A percentile compares a stretch with the other conserved stretches of the same genome.
phyloP scores from a whole-genome alignment of 768 basidiomycete genomes.

The Rhizopogon vulgaris region DNA sequence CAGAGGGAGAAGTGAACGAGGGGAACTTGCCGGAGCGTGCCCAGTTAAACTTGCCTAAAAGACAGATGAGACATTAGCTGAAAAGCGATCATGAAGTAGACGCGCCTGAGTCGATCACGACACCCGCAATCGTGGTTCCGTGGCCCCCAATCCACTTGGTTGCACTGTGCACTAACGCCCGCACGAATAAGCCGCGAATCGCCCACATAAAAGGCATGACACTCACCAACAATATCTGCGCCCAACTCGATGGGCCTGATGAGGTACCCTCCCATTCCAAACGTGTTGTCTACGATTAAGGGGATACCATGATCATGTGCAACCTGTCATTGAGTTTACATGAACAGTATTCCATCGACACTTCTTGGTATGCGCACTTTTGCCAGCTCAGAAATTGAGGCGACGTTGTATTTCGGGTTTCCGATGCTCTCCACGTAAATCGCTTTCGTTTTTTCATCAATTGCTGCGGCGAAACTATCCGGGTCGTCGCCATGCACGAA shows the following conservation, averaged over 20 bases:
- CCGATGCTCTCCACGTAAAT: constrained; percentile 57
- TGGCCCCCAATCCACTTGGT: constrained; percentile 69
- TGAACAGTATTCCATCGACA: background rate
- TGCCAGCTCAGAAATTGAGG: constrained; percentile 50
- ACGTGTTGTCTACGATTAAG: constrained; percentile 61
- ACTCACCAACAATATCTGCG: constrained; percentile 46
- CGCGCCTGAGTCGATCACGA: constrained; percentile 52
- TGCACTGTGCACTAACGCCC: constrained; percentile 40
- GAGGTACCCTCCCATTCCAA: constrained; percentile 56
- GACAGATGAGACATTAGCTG: background rate
- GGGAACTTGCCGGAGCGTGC: constrained; percentile 47
- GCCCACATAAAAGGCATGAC: too few species aligned
- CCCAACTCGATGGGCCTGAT: constrained; percentile 49
- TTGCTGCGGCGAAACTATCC: constrained; percentile 42
- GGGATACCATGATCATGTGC: constrained; percentile 59
- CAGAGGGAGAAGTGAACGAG: constrained; percentile 47
- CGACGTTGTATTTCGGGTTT: constrained; percentile 54
- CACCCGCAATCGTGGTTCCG: constrained; percentile 63
- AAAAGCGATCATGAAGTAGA: constrained; percentile 6
- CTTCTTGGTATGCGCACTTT: constrained; percentile 28
- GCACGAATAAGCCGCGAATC: background rate
- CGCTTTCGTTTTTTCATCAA: constrained; percentile 56
- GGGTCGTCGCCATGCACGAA: constrained; percentile 46
- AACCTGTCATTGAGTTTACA: constrained; percentile 26
- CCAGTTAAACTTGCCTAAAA: constrained; percentile 53